A percentile compares a stretch with the other conserved stretches of the same genome.
Conservation (phyloP, 1,139 yeast genomes). For the Candida frijolesensis region DNA sequence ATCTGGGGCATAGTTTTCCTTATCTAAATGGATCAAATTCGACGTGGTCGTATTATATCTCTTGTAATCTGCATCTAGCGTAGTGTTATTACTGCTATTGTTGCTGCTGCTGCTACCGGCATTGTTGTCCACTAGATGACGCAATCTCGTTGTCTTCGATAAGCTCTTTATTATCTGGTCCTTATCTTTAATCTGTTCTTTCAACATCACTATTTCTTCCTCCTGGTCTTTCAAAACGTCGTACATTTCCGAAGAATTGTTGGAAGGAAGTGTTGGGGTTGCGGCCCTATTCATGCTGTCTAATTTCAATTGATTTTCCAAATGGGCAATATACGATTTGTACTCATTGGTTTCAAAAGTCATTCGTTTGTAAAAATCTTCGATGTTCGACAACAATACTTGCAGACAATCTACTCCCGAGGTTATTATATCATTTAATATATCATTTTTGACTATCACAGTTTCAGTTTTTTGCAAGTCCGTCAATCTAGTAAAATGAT, state of each 20-base stretch:
- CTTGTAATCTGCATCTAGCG: constrained; percentile 1
- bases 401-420: constrained; percentile 36
- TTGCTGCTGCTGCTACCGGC: constrained; percentile 5
- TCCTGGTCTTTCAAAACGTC: constrained; percentile 57
- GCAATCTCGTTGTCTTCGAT: constrained; percentile 56
- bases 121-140: constrained; percentile 45
- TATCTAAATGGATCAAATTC: constrained; percentile 10
- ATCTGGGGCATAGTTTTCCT: constrained; percentile 24
- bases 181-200: constrained; percentile 62
- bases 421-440: constrained; percentile 52
- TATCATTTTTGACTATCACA: constrained; percentile 54
- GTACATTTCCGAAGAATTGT: constrained; percentile 6
- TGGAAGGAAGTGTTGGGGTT: neutral
- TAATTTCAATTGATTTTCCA: constrained; percentile 56
- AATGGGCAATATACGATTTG: constrained; percentile 60
- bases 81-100: neutral
- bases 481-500: constrained; percentile 63
- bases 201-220: constrained; percentile 69
- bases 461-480: constrained; percentile 61
- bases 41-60: neutral
- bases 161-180: constrained; percentile 80
- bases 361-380: constrained; percentile 47
- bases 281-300: constrained; percentile 12
- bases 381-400: constrained; percentile 46
- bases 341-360: constrained; percentile 60